Evolutionary conservation across 2,329 filamentous ascomycete genomes (phyloP), one percentile per base, ranked within the genome.

Genomic region (Akanthomyces uredinophilus): DNA sequence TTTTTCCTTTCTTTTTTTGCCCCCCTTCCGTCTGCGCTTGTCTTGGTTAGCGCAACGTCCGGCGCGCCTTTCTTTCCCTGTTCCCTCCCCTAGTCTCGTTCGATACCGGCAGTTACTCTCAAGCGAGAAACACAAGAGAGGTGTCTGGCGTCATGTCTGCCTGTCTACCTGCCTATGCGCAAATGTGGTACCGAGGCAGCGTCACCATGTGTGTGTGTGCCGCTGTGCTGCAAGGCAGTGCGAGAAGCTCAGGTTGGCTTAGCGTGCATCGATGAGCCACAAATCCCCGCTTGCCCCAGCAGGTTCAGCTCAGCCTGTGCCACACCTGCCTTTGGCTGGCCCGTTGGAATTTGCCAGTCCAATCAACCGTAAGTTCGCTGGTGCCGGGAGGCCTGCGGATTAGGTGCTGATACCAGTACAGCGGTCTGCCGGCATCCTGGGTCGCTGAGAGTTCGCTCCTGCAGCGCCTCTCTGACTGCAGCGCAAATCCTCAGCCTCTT

Each of bases 291-390:
- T 69, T 80, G 77, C 65, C 82, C 78, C 70, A 79, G 79, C 65
- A 80, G 78, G 73, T 82, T 82, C 69, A 73, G 82, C 67, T 75
- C 77, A 75, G 72, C 79, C 78, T 73, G 82, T 35, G 58, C 49
- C 49, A 60, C 58, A 37, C 11, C 32, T 49, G n/a, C 11, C 37
- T 29, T 22, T 20, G 35, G 14, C 46, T 7, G 24, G 14, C 13
- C 43, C 16, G 43, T 24, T 46, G 43, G 8, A 46, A 35, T 35
- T 35, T 35, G 7, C 32, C 32, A 35, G 32, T 35, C 32, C 32
- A 35, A 8, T 35, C 32, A 35, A 35, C 47, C 29, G 47, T n/a
- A n/a, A n/a, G n/a, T 32, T n/a, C 16, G 47, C 14, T 11, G 47
- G 47, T 50, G 24, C 35, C 27, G 22, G 54, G 54, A 57, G 54